phyloP scores from a whole-genome alignment of 805 yeast genomes.

The Trichomonascus vanleenenianus region DNA sequence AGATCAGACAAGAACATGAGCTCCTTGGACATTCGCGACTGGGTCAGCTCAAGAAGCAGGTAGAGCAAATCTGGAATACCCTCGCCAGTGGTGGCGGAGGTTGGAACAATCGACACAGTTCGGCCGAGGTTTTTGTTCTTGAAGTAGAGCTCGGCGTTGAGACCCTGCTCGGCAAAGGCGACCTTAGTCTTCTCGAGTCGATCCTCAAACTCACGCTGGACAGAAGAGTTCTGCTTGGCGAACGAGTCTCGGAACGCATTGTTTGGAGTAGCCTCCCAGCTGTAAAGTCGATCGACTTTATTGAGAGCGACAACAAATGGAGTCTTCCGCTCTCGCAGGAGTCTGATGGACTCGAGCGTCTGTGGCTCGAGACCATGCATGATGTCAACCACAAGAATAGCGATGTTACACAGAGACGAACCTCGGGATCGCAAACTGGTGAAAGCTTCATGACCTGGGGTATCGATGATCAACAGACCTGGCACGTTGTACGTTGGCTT shows the following conservation, averaged over 20 bases:
- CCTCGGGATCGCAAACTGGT: slow-evolving; percentile 97
- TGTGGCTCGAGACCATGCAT: slow-evolving; percentile 99
- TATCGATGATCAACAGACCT: slow-evolving; percentile 92
- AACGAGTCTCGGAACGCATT: slow-evolving; percentile 94
- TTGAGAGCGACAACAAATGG: slow-evolving; percentile 96
- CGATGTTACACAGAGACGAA: slow-evolving; percentile 97
- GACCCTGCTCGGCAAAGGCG: slow-evolving; percentile 94
- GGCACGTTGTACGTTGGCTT: slow-evolving; percentile 86
- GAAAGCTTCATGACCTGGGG: slow-evolving; percentile 99
- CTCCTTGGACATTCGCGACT: slow-evolving; percentile 98
- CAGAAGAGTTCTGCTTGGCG: slow-evolving; percentile 71
- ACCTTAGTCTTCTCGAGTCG: slow-evolving; percentile 79
- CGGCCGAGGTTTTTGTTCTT: slow-evolving; percentile 90
- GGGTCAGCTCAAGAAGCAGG: slow-evolving; percentile 90
- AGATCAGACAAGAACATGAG: slow-evolving; percentile 89
- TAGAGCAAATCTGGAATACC: slow-evolving; percentile 99
- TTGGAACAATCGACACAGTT: slow-evolving; percentile 93
- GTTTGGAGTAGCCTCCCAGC: slow-evolving; percentile 86
- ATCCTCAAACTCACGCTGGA: slow-evolving; percentile 86
- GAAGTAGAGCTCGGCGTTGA: slow-evolving; percentile 94
- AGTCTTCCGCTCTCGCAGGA: slow-evolving; percentile 93
- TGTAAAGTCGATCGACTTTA: slow-evolving; percentile 95
- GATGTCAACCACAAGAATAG: slow-evolving; percentile 94
- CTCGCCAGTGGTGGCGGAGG: slow-evolving; percentile 98
- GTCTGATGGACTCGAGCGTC: slow-evolving; percentile 86